phyloP scores from a whole-genome alignment of 179 eudicot genomes.

The Patellifolia procumbens region DNA sequence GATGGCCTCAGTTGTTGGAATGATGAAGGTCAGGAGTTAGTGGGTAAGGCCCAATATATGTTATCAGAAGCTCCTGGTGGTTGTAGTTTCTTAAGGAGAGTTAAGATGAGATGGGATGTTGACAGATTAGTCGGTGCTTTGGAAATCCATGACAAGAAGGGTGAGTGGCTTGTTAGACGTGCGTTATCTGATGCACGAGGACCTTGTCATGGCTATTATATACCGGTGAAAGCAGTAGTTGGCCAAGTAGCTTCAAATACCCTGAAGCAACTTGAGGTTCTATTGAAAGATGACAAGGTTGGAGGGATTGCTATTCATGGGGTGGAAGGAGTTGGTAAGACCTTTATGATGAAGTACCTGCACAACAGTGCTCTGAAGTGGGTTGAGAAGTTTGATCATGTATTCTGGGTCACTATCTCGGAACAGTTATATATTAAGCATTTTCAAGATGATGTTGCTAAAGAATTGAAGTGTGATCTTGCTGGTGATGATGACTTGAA shows the following conservation, averaged over 20 bases:
- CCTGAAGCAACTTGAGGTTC: neutral
- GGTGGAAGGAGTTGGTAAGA: constrained; percentile 13
- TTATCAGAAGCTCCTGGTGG: neutral
- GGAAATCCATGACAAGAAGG: neutral
- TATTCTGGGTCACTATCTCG: neutral
- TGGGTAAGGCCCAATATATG: neutral
- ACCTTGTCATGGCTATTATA: neutral
- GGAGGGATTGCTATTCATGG: constrained; percentile 15
- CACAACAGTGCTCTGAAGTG: neutral
- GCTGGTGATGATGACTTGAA: neutral
- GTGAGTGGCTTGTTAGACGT: neutral
- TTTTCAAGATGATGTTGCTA: constrained; percentile 9
- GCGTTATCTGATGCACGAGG: neutral
- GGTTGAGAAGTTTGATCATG: neutral
- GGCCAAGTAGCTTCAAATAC: neutral
- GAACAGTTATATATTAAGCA: neutral
- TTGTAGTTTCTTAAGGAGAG: neutral
- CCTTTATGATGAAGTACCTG: constrained; percentile 14
- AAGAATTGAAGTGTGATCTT: neutral
- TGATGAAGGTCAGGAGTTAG: neutral
- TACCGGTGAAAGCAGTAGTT: neutral
- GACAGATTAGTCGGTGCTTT: neutral
- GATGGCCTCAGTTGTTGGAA: neutral
- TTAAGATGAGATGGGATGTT: neutral
- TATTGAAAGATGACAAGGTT: neutral